A percentile compares a stretch with the other conserved stretches of the same genome.
phyloP scores from a whole-genome alignment of 2,329 filamentous ascomycete genomes.

The Penicillium janthinellum region DNA sequence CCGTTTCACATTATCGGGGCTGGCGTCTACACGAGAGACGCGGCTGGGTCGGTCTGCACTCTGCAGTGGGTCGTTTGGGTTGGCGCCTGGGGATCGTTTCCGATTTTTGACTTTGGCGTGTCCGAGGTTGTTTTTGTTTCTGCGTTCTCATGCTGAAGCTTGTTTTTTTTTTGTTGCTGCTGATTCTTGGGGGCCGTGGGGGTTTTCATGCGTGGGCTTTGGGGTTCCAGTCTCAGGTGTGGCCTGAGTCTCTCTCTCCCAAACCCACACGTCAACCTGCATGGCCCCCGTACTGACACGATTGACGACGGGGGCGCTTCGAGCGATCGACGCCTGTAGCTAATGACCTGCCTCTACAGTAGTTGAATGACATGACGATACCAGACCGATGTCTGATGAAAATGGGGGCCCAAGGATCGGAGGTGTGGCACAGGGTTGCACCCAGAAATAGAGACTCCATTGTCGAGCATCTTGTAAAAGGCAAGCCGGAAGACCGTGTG shows the following conservation, averaged over 20 bases:
- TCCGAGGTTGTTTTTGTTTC: neutral
- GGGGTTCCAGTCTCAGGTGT: neutral
- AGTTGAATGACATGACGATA: constrained; percentile 7
- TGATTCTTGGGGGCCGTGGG: neutral
- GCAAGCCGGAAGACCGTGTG: too few relatives aligned
- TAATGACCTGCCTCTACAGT: constrained; percentile 5
- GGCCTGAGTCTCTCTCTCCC: neutral
- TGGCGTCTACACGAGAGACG: neutral
- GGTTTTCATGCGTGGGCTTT: neutral
- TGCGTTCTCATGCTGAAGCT: neutral
- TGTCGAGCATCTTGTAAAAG: neutral
- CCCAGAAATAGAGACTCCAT: constrained; percentile 5
- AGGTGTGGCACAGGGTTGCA: neutral
- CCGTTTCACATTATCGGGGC: neutral
- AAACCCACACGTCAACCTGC: neutral
- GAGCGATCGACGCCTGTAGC: constrained; percentile 2
- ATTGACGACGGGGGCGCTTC: constrained; percentile 3
- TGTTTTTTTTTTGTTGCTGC: neutral
- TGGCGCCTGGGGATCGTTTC: neutral
- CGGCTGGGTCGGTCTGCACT: neutral
- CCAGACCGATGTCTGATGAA: neutral
- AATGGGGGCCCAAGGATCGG: neutral
- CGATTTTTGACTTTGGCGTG: neutral
- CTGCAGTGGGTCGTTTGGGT: neutral
- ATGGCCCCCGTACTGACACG: constrained; percentile 15